Conservation (phyloP, 179 eudicot genomes). For the Monotropa hypopitys region DNA sequence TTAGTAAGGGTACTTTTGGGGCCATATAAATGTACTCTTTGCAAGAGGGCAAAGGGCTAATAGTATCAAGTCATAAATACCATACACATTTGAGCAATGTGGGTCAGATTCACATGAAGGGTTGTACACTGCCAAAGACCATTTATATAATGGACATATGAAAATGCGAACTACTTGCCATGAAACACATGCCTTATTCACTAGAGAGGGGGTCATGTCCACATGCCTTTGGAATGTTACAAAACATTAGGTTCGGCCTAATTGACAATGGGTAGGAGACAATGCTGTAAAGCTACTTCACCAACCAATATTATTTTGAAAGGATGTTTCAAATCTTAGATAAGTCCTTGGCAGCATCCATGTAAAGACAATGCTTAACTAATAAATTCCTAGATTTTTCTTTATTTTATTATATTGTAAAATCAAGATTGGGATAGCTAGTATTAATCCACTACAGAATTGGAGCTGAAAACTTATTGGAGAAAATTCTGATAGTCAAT, state of each 20-base stretch:
- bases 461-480: too few relatives aligned
- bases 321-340: not conserved
- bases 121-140: not conserved
- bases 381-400: too few relatives aligned
- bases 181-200: not conserved
- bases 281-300: slow-evolving; percentile 8
- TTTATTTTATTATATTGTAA: too few relatives aligned
- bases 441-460: too few relatives aligned
- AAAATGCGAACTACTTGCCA: not conserved
- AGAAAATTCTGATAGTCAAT: too few relatives aligned
- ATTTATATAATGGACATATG: not conserved
- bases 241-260: slow-evolving; percentile 11
- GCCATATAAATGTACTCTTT: not conserved
- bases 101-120: slow-evolving; percentile 5
- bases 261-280: slow-evolving; percentile 14
- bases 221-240: slow-evolving; percentile 14
- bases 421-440: too few relatives aligned
- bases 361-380: not conserved
- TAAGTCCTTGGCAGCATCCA: not conserved
- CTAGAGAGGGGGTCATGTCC: slow-evolving; percentile 1
- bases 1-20: not conserved
- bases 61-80: not conserved
- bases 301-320: slow-evolving; percentile 1
- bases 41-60: not conserved
- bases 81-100: not conserved